Evolutionary conservation across 148 eudicot genomes (phyloP).

Genomic region (Selenicereus undatus): DNA sequence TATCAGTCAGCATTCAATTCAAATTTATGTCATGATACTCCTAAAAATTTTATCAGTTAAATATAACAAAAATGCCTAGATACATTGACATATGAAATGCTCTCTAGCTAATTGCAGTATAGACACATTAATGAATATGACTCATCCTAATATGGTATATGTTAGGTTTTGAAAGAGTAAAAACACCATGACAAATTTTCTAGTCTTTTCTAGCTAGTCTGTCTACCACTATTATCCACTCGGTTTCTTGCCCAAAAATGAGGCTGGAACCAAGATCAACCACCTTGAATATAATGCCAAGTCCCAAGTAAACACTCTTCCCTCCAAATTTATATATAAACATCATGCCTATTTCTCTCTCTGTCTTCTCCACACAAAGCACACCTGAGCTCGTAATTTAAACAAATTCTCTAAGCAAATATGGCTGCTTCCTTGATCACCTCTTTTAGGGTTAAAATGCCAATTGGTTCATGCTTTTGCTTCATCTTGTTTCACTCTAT

Average conservation of each 20-base stretch:
- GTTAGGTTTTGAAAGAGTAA: too few species aligned
- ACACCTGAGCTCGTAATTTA: too few species aligned
- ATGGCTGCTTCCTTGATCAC: neutral
- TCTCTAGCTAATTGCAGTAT: too few species aligned
- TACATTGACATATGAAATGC: too few species aligned
- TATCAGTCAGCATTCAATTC: too few species aligned
- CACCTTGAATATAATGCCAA: neutral
- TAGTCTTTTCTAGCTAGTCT: neutral
- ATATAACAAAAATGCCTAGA: too few species aligned
- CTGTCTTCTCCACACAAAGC: neutral
- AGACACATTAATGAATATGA: too few species aligned
- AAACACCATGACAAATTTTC: neutral
- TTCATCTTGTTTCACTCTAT: neutral
- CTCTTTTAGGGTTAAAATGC: neutral
- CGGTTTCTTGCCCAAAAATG: neutral
- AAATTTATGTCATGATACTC: too few species aligned
- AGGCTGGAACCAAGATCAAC: neutral
- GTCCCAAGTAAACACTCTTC: neutral
- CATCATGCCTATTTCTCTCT: neutral
- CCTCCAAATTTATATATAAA: neutral
- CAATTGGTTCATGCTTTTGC: neutral
- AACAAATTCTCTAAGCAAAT: neutral
- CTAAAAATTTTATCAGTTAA: too few species aligned
- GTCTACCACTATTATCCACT: constrained; percentile 3
- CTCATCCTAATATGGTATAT: too few species aligned